A percentile compares a stretch with the other conserved stretches of the same genome.
Evolutionary conservation across 2,329 filamentous ascomycete species (phyloP).

Genomic region (Claviceps fusiformis): DNA sequence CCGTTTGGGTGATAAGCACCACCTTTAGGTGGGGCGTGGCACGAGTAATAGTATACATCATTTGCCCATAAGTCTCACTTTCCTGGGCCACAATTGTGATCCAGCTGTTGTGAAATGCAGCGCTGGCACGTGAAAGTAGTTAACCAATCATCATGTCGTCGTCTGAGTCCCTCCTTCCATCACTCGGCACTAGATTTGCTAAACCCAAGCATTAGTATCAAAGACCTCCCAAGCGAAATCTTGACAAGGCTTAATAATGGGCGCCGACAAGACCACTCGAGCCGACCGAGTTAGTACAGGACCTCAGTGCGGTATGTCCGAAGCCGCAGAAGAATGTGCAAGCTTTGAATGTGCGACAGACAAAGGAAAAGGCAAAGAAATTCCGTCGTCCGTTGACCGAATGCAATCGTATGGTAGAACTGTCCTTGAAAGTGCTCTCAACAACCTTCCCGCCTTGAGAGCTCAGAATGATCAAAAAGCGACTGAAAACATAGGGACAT

Average conservation of each 20-base stretch:
- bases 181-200: too few relatives aligned
- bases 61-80: too few relatives aligned
- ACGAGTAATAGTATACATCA: too few relatives aligned
- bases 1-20: too few relatives aligned
- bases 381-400: background rate
- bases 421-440: background rate
- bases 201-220: too few relatives aligned
- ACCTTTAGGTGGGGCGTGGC: too few relatives aligned
- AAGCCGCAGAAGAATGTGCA: background rate
- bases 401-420: conserved; percentile 1
- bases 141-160: too few relatives aligned
- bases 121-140: too few relatives aligned
- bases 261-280: background rate
- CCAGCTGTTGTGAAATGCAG: too few relatives aligned
- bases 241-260: background rate
- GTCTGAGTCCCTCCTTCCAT: too few relatives aligned
- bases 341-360: background rate
- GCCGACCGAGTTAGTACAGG: background rate
- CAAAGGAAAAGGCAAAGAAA: conserved; percentile 8
- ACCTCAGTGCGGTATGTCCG: background rate
- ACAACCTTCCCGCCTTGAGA: background rate
- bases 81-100: too few relatives aligned
- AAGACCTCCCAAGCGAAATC: background rate
- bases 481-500: background rate
- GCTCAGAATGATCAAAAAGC: conserved; percentile 8